Base-by-base conservation (phyloP, 495 filamentous ascomycete genomes). In the Rusavskia elegans region DNA sequence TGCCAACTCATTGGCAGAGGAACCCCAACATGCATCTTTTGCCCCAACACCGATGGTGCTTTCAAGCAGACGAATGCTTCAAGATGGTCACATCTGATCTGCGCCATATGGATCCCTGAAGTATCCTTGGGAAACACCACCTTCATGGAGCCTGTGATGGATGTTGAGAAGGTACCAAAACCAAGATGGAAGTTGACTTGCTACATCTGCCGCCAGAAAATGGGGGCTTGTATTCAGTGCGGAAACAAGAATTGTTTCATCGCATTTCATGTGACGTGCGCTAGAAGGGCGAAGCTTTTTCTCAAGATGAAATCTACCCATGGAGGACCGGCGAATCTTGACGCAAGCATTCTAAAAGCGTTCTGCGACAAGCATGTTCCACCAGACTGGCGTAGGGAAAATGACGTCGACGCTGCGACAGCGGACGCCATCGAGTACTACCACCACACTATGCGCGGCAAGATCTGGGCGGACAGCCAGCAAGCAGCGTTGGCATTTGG, bases 201-300 rank as follows among this genome's bases (percentile, higher is more conserved):
- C 69, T 99, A 97, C 68, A 94, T 99, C 45, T 99, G 92, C 68
- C 83, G 85, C 52, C 92, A 97, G 66, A 83, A 80, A 59, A 99
- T 97, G 92, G 92, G 92, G 23, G 90, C 92, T 36, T 96, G 90
- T 57, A 94, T 99, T 52, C 92, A 99, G 67, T 99, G 92, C 68
- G 88, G 89, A 51, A 96, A 97, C 68, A 97, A 95, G 64, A 84
- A 81, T 53, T 99, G 92, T 65, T 99, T 89, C 61, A 80, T 87
- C 60, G 92, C 92, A n/a, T 99, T 97, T 67, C 92, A 99, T 65
- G 92, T 97, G 29, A 96, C 90, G 5, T 99, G 92, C 62, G 92
- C 90, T 11, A 80, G 93, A 38, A 75, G 87, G 55, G 85, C 89
- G 37, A 81, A 84, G 55, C 79, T 99, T 0, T 95, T 85, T 63